Evolutionary conservation across 2,329 filamentous ascomycete species (phyloP).

Genomic region (Neopestalotiopsis sp.): DNA sequence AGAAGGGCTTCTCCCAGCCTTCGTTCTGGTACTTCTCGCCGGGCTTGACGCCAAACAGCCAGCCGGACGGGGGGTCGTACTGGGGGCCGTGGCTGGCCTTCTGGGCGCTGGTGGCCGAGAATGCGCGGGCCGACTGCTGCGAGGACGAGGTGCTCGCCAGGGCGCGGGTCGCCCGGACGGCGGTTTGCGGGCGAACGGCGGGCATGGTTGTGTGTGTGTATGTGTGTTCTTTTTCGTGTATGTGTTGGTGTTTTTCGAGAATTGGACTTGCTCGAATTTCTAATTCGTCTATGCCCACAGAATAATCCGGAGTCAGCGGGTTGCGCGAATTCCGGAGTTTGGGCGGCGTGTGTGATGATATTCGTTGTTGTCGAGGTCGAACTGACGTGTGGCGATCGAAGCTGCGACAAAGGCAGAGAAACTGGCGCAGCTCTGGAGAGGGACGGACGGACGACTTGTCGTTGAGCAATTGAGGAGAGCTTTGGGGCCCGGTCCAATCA

Average conservation of each 20-base stretch:
- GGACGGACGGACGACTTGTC: background rate
- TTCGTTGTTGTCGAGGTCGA: no score
- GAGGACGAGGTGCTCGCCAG: slow-evolving; percentile 20
- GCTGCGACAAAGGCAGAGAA: background rate
- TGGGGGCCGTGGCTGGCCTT: slow-evolving; percentile 69
- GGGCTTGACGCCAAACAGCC: slow-evolving; percentile 93
- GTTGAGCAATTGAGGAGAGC: slow-evolving; percentile 20
- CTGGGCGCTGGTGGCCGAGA: slow-evolving; percentile 51
- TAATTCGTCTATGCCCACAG: background rate
- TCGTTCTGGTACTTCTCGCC: slow-evolving; percentile 96
- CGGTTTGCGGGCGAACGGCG: slow-evolving; percentile 34
- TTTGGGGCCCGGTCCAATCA: background rate
- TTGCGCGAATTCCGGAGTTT: background rate
- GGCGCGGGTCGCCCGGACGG: slow-evolving; percentile 36
- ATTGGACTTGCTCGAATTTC: background rate
- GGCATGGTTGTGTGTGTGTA: slow-evolving; percentile 29
- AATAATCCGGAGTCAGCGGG: background rate
- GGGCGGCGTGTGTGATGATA: no score
- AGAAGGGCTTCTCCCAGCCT: slow-evolving; percentile 91
- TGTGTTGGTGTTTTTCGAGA: background rate
- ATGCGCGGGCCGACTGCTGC: slow-evolving; percentile 36
- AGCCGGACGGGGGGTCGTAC: slow-evolving; percentile 89
- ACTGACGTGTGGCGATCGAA: no score
- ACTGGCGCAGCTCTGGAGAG: background rate
- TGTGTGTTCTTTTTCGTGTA: background rate